Evolutionary conservation across 2,329 filamentous ascomycete species (phyloP).

Genomic region (Moelleriella libera): DNA sequence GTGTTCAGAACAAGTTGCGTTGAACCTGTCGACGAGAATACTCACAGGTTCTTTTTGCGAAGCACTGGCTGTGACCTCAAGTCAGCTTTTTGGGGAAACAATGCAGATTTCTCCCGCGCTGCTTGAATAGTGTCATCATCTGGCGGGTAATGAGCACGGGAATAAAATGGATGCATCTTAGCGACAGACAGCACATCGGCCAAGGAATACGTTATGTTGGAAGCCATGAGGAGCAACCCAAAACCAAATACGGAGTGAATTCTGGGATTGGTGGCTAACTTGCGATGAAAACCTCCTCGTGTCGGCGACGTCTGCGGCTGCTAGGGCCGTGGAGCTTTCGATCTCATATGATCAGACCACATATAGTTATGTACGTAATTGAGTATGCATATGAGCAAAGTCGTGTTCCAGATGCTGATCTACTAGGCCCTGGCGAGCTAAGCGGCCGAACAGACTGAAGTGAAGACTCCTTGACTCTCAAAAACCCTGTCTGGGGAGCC

Average conservation of each 20-base stretch:
- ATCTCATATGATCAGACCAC: background rate
- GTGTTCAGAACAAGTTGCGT: background rate
- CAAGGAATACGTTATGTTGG: conserved; percentile 7
- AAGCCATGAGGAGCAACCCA: conserved; percentile 3
- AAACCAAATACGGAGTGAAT: background rate
- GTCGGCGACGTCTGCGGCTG: background rate
- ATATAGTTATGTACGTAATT: background rate
- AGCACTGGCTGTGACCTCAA: conserved; percentile 8
- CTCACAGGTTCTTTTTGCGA: conserved; percentile 11
- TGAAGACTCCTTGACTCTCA: background rate
- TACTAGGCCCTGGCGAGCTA: background rate
- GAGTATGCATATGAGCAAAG: background rate
- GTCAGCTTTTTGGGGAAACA: background rate
- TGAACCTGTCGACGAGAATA: background rate
- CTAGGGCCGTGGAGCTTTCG: background rate
- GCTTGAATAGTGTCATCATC: conserved; percentile 1
- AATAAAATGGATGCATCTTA: conserved; percentile 21
- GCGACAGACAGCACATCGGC: conserved; percentile 18
- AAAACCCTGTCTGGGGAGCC: background rate
- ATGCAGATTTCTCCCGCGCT: conserved; percentile 3
- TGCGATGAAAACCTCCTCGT: background rate
- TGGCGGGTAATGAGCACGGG: conserved; percentile 16
- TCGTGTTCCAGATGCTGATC: background rate
- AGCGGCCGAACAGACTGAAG: background rate
- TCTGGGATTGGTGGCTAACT: background rate